Conservation (phyloP, 2,329 filamentous ascomycete species). For the Ascochyta viciae-villosae region DNA sequence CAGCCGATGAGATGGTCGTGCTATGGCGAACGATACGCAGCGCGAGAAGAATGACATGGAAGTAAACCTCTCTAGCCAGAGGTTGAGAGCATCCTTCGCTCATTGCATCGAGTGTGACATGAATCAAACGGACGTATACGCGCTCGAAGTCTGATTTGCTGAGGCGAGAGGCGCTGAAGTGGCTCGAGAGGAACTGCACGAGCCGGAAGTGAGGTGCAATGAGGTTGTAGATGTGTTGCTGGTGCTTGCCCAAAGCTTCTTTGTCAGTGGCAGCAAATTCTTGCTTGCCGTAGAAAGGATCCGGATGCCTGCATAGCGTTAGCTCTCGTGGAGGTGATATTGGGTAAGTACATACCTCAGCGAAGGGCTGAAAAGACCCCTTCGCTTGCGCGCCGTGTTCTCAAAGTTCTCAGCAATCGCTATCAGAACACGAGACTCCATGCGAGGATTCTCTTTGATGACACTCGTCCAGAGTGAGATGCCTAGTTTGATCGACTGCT, state of each 20-base stretch:
- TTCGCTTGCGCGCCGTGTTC: conserved; percentile 74
- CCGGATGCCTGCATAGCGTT: conserved; percentile 62
- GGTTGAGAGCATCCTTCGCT: conserved; percentile 73
- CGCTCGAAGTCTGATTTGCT: conserved; percentile 82
- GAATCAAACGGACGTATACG: conserved; percentile 81
- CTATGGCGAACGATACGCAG: conserved; percentile 77
- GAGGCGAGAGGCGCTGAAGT: conserved; percentile 92
- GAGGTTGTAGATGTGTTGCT: conserved; percentile 80
- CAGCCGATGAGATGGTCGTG: conserved; percentile 67
- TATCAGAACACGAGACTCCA: conserved; percentile 84
- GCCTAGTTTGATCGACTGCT: conserved; percentile 93
- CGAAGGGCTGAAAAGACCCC: conserved; percentile 79
- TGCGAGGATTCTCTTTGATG: conserved; percentile 90
- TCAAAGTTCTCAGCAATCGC: conserved; percentile 95
- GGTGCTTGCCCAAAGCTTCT: conserved; percentile 73
- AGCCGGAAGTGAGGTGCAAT: conserved; percentile 86
- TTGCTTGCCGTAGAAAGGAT: conserved; percentile 89
- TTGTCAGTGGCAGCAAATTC: conserved; percentile 94
- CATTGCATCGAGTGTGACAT: conserved; percentile 78
- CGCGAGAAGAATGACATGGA: conserved; percentile 85
- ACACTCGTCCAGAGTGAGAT: conserved; percentile 96
- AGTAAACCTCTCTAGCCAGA: conserved; percentile 87
- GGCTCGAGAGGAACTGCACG: conserved; percentile 88
- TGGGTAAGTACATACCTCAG: conserved; percentile 62
- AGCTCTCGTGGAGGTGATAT: conserved; percentile 26